Conservation (phyloP, 2,329 filamentous ascomycete species). For the Ascocoryne sarcoides region DNA sequence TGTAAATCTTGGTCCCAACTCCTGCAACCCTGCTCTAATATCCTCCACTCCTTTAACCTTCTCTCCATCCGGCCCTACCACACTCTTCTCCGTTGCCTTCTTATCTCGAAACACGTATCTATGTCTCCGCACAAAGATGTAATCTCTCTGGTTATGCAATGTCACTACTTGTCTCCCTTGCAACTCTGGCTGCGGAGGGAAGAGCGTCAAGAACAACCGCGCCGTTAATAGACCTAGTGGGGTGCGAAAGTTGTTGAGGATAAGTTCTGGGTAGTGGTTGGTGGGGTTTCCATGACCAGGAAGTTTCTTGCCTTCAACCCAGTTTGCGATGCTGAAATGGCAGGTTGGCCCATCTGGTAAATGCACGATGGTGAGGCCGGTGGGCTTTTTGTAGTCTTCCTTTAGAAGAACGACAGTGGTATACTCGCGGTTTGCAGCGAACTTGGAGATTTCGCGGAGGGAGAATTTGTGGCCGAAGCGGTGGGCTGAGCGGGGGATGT, state of each 20-base stretch:
- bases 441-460: conserved; percentile 80
- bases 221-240: conserved; percentile 83
- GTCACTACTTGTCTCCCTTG: conserved; percentile 85
- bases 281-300: conserved; percentile 85
- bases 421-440: conserved; percentile 73
- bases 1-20: conserved; percentile 75
- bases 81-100: conserved; percentile 75
- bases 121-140: conserved; percentile 86
- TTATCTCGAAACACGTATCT: conserved; percentile 92
- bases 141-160: conserved; percentile 90
- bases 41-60: conserved; percentile 77
- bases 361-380: conserved; percentile 75
- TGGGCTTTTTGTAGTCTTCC: conserved; percentile 80
- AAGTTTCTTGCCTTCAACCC: conserved; percentile 78
- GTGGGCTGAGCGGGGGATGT: conserved; percentile 79
- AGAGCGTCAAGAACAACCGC: conserved; percentile 71
- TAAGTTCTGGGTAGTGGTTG: conserved; percentile 79
- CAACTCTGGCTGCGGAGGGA: conserved; percentile 74
- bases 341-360: conserved; percentile 82
- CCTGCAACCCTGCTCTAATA: conserved; percentile 80
- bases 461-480: conserved; percentile 85
- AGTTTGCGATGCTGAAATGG: conserved; percentile 85
- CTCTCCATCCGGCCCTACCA: conserved; percentile 73
- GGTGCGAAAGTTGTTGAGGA: conserved; percentile 92
- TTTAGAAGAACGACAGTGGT: conserved; percentile 78